A percentile compares a stretch with the other conserved stretches of the same genome.
Conservation (phyloP, 176 grass and related monocot genomes). For the Calamus simplicifolius region DNA sequence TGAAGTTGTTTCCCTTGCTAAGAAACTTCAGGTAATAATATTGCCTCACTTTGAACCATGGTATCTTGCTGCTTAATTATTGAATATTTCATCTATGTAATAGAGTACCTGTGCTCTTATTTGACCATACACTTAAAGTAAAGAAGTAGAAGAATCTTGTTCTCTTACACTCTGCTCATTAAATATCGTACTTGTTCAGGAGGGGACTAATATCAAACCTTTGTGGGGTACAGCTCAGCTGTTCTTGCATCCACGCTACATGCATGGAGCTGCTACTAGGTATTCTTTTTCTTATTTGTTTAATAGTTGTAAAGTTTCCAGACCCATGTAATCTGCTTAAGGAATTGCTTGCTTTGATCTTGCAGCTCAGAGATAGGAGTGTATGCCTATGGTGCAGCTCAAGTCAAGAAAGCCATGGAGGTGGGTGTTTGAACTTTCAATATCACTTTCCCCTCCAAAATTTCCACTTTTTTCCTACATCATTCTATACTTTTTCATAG, state of each 20-base stretch:
- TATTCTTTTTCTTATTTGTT: conserved; percentile 9
- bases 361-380: conserved; percentile 39
- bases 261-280: conserved; percentile 96
- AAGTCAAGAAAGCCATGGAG: conserved; percentile 97
- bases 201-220: conserved; percentile 59
- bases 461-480: conserved; percentile 15
- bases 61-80: too few relatives aligned
- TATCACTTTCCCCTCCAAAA: background rate
- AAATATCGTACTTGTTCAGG: conserved; percentile 26
- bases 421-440: conserved; percentile 21
- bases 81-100: too few relatives aligned
- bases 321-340: too few relatives aligned
- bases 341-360: background rate
- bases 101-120: too few relatives aligned
- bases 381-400: conserved; percentile 91
- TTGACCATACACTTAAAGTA: too few relatives aligned
- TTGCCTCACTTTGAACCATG: background rate
- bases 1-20: conserved; percentile 72
- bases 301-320: too few relatives aligned
- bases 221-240: conserved; percentile 87
- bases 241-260: conserved; percentile 81
- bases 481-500: conserved; percentile 23
- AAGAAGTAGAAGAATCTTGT: too few relatives aligned
- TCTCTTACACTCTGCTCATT: too few relatives aligned
- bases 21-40: conserved; percentile 67